A percentile compares a stretch with the other conserved stretches of the same genome.
Conservation (phyloP, 352 stramenopile species). For the Pythium chondricola region DNA sequence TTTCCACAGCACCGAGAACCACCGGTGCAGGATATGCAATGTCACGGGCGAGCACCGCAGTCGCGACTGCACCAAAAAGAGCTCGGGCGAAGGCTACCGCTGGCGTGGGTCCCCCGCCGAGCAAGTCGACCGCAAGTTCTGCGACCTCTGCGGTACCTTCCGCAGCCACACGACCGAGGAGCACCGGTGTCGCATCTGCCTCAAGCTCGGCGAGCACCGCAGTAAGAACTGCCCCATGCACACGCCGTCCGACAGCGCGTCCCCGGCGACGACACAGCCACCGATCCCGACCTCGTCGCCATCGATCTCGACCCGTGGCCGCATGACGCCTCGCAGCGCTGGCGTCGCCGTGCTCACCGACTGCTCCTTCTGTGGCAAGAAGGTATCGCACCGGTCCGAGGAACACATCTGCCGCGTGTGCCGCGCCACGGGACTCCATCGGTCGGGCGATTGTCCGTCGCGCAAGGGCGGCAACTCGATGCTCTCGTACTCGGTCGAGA, state of each 20-base stretch:
- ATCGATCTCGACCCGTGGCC: too few relatives aligned
- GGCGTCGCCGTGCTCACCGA: conserved; percentile 14
- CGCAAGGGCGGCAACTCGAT: conserved; percentile 18
- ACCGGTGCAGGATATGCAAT: conserved; percentile 53
- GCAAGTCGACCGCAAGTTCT: conserved; percentile 41
- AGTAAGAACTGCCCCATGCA: conserved; percentile 56
- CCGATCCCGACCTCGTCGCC: not conserved
- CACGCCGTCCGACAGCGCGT: not conserved
- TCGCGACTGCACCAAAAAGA: conserved; percentile 31
- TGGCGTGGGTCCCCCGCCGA: conserved; percentile 47
- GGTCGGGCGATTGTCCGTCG: conserved; percentile 48
- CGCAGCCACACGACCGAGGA: conserved; percentile 48
- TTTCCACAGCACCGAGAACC: conserved; percentile 47
- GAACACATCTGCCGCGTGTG: conserved; percentile 62
- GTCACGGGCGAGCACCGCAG: conserved; percentile 52
- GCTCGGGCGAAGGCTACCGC: conserved; percentile 15
- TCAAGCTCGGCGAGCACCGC: conserved; percentile 46
- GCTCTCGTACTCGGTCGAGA: conserved; percentile 63
- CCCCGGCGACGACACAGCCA: not conserved
- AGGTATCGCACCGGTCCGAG: conserved; percentile 41
- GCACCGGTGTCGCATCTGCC: conserved; percentile 64
- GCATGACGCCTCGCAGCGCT: conserved; percentile 1
- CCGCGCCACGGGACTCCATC: conserved; percentile 41
- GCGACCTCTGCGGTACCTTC: conserved; percentile 47
- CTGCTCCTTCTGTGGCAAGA: conserved; percentile 60